Evolutionary conservation across 305 asterid species (phyloP).

Genomic region (Solanum hybrid): DNA sequence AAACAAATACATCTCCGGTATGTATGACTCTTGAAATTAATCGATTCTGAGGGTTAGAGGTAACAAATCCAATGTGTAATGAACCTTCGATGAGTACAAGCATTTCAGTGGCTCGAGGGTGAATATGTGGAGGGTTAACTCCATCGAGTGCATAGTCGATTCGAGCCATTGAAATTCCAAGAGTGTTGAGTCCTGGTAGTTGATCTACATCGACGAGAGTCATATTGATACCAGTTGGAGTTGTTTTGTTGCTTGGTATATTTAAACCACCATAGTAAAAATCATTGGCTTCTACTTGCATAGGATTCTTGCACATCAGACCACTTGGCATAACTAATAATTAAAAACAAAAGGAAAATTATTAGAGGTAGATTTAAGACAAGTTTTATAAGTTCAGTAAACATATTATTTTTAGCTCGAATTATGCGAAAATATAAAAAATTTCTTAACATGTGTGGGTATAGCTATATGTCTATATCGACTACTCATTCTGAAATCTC

Average conservation of each 20-base stretch:
- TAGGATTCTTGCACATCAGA: slow-evolving; percentile 6
- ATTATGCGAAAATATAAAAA: neutral
- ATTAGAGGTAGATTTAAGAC: neutral
- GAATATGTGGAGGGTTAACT: slow-evolving; percentile 9
- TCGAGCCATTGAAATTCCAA: slow-evolving; percentile 13
- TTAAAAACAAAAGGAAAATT: neutral
- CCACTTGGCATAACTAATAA: neutral
- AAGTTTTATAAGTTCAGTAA: neutral
- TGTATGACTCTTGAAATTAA: slow-evolving; percentile 3
- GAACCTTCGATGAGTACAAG: neutral
- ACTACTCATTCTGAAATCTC: neutral
- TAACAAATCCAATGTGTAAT: slow-evolving; percentile 5
- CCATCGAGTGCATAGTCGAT: neutral
- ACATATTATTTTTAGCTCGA: neutral
- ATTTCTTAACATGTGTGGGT: neutral
- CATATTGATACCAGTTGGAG: neutral
- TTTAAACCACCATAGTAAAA: slow-evolving; percentile 10
- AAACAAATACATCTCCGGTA: slow-evolving; percentile 13
- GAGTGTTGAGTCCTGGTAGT: slow-evolving; percentile 14
- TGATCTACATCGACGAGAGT: neutral
- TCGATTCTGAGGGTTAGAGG: neutral
- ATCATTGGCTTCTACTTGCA: slow-evolving; percentile 5
- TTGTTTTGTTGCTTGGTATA: neutral
- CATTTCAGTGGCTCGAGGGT: slow-evolving; percentile 14
- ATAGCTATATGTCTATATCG: neutral